Percentiles rank a stretch among this genome's conserved stretches.
These are phyloP conservation scores for Aegle marmelos DNA, from an alignment of 345 rosid genomes.

Conservation along the genomic window DNA sequence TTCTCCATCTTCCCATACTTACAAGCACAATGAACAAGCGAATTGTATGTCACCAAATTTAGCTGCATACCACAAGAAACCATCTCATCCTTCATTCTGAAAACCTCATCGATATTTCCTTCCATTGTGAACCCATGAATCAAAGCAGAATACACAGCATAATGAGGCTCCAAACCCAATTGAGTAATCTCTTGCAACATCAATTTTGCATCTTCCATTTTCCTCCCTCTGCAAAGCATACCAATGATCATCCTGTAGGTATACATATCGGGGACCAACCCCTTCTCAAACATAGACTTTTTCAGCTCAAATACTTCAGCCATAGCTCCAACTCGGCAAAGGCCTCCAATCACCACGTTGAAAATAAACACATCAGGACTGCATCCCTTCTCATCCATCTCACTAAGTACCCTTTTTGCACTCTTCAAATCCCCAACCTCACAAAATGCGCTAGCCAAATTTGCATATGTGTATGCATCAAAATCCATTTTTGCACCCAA, in stretches of 20 bases:
- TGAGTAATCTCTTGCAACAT: conserved; percentile 27
- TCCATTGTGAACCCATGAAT: conserved; percentile 31
- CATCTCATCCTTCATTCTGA: conserved; percentile 31
- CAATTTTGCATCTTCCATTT: conserved; percentile 25
- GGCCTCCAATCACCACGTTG: conserved; percentile 30
- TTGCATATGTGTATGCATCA: conserved; percentile 29
- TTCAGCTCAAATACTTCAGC: conserved; percentile 27
- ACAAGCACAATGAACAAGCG: conserved; percentile 19
- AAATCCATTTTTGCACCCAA: conserved; percentile 16
- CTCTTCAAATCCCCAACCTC: conserved; percentile 24
- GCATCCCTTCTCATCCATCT: conserved; percentile 35
- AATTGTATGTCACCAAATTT: conserved; percentile 18
- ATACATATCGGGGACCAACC: conserved; percentile 21
- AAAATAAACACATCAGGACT: conserved; percentile 25
- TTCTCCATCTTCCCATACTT: conserved; percentile 30
- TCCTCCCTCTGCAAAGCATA: conserved; percentile 25
- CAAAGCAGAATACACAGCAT: conserved; percentile 20
- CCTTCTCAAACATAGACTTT: conserved; percentile 27
- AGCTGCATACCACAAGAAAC: conserved; percentile 21
- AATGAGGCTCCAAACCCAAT: conserved; percentile 32
- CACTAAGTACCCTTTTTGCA: conserved; percentile 20
- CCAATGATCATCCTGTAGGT: conserved; percentile 24
- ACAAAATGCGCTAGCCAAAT: conserved; percentile 27
- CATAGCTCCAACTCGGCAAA: conserved; percentile 26
- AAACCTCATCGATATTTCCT: conserved; percentile 21